Evolutionary conservation across 2,329 filamentous ascomycete species (phyloP).

Genomic region (Chaetothyriales sp.): DNA sequence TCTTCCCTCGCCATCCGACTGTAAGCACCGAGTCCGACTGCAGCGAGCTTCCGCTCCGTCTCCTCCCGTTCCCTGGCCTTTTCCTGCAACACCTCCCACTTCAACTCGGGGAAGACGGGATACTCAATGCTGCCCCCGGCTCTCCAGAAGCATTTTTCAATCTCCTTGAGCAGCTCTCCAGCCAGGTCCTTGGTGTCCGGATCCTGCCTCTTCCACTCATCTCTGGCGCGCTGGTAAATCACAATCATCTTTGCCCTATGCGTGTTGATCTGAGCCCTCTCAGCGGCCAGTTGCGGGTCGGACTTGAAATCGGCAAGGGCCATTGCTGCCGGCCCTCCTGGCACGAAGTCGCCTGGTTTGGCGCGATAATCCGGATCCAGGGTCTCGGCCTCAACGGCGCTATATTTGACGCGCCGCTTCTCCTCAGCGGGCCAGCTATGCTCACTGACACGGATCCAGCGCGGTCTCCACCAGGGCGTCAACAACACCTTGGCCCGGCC

Average conservation of each 20-base stretch:
- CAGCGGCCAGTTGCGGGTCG: background rate
- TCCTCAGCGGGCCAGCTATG: conserved; percentile 22
- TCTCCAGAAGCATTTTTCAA: conserved; percentile 2
- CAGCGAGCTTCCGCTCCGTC: background rate
- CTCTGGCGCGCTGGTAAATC: conserved; percentile 6
- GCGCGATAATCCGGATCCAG: conserved; percentile 9
- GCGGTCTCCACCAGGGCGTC: conserved; percentile 40
- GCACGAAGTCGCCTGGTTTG: background rate
- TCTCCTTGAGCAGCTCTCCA: conserved; percentile 7
- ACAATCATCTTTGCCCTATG: conserved; percentile 2
- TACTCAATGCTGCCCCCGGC: background rate
- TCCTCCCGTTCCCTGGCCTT: background rate
- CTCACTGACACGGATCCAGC: conserved; percentile 32
- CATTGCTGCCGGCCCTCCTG: background rate
- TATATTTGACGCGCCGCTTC: conserved; percentile 16
- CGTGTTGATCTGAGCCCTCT: background rate
- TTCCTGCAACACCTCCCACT: background rate
- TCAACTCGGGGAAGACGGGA: background rate
- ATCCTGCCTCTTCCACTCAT: conserved; percentile 6
- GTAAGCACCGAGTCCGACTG: background rate
- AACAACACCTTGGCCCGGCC: conserved; percentile 60
- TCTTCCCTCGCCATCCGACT: background rate
- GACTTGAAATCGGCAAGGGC: background rate
- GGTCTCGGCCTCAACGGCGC: conserved; percentile 10
- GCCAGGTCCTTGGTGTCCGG: conserved; percentile 8